Evolutionary conservation across 805 yeast genomes (phyloP), one percentile per base, ranked within the genome.

Genomic region (Blastobotrys terrestris): DNA sequence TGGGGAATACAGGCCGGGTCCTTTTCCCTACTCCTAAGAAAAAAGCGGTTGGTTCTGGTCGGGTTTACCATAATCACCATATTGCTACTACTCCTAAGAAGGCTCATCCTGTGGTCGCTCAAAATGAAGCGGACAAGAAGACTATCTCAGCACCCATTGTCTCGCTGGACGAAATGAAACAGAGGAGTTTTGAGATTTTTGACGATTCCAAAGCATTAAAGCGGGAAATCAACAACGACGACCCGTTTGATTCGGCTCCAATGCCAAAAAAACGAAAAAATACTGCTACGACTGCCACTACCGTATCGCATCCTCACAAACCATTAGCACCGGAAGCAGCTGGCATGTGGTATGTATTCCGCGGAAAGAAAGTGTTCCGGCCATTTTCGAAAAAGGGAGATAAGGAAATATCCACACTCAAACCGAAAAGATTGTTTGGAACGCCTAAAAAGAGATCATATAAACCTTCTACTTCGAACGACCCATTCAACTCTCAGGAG

Each of bases 301-400:
- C 46, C 16, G 6, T 14, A 7, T 44, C 44, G 13, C 63, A 57
- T 47, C 63, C 62, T 15, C 60, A 55, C 40, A 39, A 20, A 13
- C 49, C 60, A 3, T 44, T 54, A 15, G 51, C 58, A 13, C 59
- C 55, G 8, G 50, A 50, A 39, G 52, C 54, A 6, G 55, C 59
- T 11, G 73, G 73, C 11, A 63, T 70, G 67, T 66, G 69, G 71
- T 70, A 66, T 55, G 66, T 61, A 15, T 69, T 70, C 52, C 59
- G 73, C 11, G 73, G 73, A 26, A 69, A 67, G 54, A 58, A 59
- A 58, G 60, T 70, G 39, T 70, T 69, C 53, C 54, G 72, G 39
- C 71, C 70, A 21, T 63, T 67, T 26, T 61, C 64, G 13, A 54
- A 55, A 13, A 62, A 59, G 16, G 65, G 59, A 44, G 51, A 55